Evolutionary conservation across 495 filamentous ascomycete species (phyloP).

Genomic region (Aspergillus indologenus): DNA sequence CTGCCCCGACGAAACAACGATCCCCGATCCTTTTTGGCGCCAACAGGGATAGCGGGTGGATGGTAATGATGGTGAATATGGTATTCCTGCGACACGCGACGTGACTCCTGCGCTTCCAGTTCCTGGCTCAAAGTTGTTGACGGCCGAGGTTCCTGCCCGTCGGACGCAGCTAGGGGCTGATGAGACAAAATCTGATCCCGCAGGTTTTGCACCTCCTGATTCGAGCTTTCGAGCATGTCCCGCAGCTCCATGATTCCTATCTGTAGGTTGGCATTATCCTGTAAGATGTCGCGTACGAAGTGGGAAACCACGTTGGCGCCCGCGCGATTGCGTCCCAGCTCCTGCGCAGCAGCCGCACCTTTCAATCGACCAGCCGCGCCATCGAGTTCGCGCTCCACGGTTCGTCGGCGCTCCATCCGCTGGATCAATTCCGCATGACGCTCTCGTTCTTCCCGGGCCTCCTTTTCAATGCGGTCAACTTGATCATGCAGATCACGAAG

Average conservation of each 20-base stretch:
- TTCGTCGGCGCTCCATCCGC: slow-evolving; percentile 72
- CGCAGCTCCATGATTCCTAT: slow-evolving; percentile 84
- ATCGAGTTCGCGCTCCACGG: slow-evolving; percentile 72
- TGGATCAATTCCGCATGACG: slow-evolving; percentile 76
- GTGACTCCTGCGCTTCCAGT: slow-evolving; percentile 53
- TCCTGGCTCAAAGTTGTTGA: slow-evolving; percentile 64
- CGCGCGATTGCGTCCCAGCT: slow-evolving; percentile 50
- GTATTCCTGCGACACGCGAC: slow-evolving; percentile 63
- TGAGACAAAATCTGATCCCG: slow-evolving; percentile 80
- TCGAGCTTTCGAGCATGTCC: slow-evolving; percentile 88
- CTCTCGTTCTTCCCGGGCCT: slow-evolving; percentile 77
- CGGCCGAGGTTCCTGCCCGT: slow-evolving; percentile 26
- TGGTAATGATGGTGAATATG: slow-evolving; percentile 95
- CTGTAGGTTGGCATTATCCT: slow-evolving; percentile 92
- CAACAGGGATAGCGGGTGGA: slow-evolving; percentile 42
- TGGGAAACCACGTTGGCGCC: slow-evolving; percentile 74
- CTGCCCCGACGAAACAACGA: slow-evolving; percentile 48
- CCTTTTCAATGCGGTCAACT: slow-evolving; percentile 82
- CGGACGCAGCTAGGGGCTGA: slow-evolving; percentile 56
- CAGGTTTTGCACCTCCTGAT: slow-evolving; percentile 85
- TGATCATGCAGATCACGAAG: slow-evolving; percentile 76
- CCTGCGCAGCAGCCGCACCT: slow-evolving; percentile 67
- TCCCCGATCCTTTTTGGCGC: slow-evolving; percentile 49
- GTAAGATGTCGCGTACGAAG: slow-evolving; percentile 92
- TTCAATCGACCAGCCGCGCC: slow-evolving; percentile 73